Conservation (phyloP, 1,139 yeast species). For the Geotrichum reessii region DNA sequence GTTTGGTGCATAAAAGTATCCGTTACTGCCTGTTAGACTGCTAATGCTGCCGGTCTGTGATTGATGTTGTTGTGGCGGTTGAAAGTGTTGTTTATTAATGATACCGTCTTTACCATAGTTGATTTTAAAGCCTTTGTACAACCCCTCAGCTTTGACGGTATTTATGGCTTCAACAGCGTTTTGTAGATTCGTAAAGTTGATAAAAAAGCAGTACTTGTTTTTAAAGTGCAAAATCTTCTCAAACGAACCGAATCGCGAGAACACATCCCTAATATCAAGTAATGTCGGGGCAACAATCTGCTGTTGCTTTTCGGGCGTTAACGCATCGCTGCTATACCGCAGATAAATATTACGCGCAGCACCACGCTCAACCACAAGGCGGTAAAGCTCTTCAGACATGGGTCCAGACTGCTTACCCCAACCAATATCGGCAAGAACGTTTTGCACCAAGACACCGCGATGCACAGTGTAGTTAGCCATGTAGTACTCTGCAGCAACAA, state of each 20-base stretch:
- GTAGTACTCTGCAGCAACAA: constrained; percentile 86
- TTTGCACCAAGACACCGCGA: constrained; percentile 75
- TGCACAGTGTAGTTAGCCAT: constrained; percentile 53
- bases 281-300: constrained; percentile 41
- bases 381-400: constrained; percentile 62
- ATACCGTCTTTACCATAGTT: constrained; percentile 93
- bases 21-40: constrained; percentile 7
- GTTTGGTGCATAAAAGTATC: constrained; percentile 5
- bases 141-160: constrained; percentile 48
- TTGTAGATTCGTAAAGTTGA: constrained; percentile 80
- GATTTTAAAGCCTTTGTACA: constrained; percentile 53
- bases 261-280: constrained; percentile 62
- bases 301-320: background rate
- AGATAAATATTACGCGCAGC: constrained; percentile 89
- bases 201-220: constrained; percentile 85
- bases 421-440: constrained; percentile 77
- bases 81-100: constrained; percentile 50
- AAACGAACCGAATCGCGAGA: constrained; percentile 79
- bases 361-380: constrained; percentile 80
- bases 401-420: constrained; percentile 97
- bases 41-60: constrained; percentile 18
- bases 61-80: constrained; percentile 18
- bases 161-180: constrained; percentile 83
- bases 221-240: constrained; percentile 56
- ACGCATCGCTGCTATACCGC: constrained; percentile 53